Evolutionary conservation across 2,329 filamentous ascomycete genomes (phyloP), one percentile per base, ranked within the genome.

Genomic region (Colletotrichum noveboracense): DNA sequence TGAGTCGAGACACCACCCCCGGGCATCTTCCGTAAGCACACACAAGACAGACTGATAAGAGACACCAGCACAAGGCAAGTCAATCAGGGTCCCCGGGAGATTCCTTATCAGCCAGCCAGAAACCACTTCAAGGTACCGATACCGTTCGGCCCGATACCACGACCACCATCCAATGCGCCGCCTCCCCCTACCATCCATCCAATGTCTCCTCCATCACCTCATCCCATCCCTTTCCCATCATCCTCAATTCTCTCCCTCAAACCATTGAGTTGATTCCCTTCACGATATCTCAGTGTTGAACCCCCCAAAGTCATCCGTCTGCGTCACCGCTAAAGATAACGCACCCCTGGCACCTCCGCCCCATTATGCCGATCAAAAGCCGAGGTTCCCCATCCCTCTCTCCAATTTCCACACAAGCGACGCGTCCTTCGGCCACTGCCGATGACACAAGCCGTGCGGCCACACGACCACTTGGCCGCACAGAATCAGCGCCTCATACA

Each of bases 291-390:
- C 43, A 13, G 12, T 6, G 2, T n/a, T 21, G 12, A 38, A 9
- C 18, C 13, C 7, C 28, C 13, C 16, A 34, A 16, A 8, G 5
- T 6, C 7, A 36, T 24, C 16, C 30, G 1, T 24, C 58, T 32
- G 12, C 58, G 30, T 58, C 55, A 36, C 28, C 58, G 58, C 8
- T 5, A 32, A 14, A 32, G 26, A 28, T 34, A 30, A 55, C 48
- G 56, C 18, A 24, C 64, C 56, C 9, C 34, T 8, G 10, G 21
- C 28, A 67, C 7, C 18, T 32, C n/a, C 32, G 66, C 71, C 43
- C 56, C 58, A 58, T 48, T 12, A 70, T 74, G 71, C 66, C 71
- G 71, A 62, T 69, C 66, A 52, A 74, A 74, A 60, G 66, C 71
- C 66, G 71, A 74, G 66, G 71, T 70, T 38, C 36, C 36, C 36